These are phyloP conservation scores for Haplosporangium gracile DNA, from an alignment of 192 early-diverging fungal species.

Conservation along the genomic window DNA sequence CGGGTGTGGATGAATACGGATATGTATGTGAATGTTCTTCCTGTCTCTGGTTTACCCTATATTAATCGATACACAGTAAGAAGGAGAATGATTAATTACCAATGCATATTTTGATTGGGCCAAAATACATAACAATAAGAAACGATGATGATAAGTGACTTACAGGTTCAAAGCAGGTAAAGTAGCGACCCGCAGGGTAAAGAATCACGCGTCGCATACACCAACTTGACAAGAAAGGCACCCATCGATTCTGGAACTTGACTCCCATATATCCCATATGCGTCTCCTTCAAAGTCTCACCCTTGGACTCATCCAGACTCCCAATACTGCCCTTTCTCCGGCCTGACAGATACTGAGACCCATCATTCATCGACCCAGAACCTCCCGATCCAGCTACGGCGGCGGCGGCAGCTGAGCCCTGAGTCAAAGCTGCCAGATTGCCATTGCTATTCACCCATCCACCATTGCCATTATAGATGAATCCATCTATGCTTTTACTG, in stretches of 20 bases:
- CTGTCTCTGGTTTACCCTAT: constrained; percentile 45
- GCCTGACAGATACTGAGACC: constrained; percentile 22
- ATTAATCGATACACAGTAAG: not conserved
- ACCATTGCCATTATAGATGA: constrained; percentile 26
- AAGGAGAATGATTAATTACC: not conserved
- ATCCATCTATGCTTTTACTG: constrained; percentile 19
- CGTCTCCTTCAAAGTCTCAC: constrained; percentile 42
- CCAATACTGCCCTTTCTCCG: constrained; percentile 24
- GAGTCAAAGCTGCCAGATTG: constrained; percentile 1
- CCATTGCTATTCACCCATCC: constrained; percentile 24
- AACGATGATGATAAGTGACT: not conserved
- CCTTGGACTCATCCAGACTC: constrained; percentile 22
- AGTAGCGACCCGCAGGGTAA: constrained; percentile 59
- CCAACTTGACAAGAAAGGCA: constrained; percentile 63
- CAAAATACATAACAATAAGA: not conserved
- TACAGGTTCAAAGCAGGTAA: constrained; percentile 59
- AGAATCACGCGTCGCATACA: constrained; percentile 62
- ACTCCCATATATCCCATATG: constrained; percentile 63
- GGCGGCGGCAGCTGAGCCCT: not conserved
- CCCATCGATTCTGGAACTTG: constrained; percentile 57
- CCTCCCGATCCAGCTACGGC: not conserved
- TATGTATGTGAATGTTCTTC: constrained; percentile 25
- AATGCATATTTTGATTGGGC: not conserved
- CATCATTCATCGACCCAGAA: constrained; percentile 16
- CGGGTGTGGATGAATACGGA: constrained; percentile 20